Conservation (phyloP, 352 stramenopile genomes). For the Globisporangium parvum region DNA sequence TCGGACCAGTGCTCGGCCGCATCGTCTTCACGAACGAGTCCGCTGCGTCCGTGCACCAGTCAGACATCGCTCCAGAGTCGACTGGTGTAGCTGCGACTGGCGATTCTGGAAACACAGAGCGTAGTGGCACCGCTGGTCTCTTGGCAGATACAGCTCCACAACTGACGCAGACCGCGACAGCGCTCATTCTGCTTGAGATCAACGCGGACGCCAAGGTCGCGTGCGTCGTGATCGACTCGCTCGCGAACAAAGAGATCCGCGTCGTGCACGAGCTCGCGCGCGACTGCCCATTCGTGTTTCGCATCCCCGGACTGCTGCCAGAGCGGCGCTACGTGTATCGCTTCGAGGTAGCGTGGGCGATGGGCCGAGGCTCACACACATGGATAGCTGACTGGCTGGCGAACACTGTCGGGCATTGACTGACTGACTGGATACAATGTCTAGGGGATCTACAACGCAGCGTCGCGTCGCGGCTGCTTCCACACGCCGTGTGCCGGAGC, state of each 20-base stretch:
- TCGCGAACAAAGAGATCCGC: slow-evolving; percentile 43
- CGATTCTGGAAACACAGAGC: too few relatives aligned
- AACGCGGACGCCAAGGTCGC: slow-evolving; percentile 42
- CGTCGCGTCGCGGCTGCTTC: slow-evolving; percentile 47
- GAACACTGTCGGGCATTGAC: not conserved
- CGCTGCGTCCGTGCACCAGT: not conserved
- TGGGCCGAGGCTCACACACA: not conserved
- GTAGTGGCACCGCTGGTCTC: too few relatives aligned
- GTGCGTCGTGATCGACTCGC: slow-evolving; percentile 58
- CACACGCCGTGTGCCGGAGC: slow-evolving; percentile 35
- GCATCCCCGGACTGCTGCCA: slow-evolving; percentile 32
- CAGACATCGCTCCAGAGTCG: too few relatives aligned
- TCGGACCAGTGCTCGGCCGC: slow-evolving; percentile 55
- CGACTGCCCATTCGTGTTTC: slow-evolving; percentile 40
- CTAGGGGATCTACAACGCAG: slow-evolving; percentile 51
- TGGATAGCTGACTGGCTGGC: not conserved
- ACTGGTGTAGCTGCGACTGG: too few relatives aligned
- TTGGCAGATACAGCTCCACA: not conserved
- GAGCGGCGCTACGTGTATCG: slow-evolving; percentile 59
- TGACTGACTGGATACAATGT: not conserved
- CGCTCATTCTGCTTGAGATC: slow-evolving; percentile 62
- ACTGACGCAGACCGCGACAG: slow-evolving; percentile 14
- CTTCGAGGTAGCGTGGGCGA: slow-evolving; percentile 34
- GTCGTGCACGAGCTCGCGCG: slow-evolving; percentile 24
- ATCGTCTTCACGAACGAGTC: slow-evolving; percentile 20